Base-by-base conservation (phyloP, 495 filamentous ascomycete genomes). In the Thozetella sp. region DNA sequence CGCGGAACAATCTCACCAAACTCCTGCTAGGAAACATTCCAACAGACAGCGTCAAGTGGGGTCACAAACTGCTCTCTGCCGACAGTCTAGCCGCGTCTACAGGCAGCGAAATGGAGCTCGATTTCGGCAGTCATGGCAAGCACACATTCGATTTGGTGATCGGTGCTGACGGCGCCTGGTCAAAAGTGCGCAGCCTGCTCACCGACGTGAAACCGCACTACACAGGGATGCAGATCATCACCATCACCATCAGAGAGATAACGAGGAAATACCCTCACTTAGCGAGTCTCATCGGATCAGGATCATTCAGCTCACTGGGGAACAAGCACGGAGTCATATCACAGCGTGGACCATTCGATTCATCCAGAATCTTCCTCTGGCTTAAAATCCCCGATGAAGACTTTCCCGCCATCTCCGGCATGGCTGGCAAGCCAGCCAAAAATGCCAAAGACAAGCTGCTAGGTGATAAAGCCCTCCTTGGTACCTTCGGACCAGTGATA, bases 91-190 rank as follows among this genome's bases (percentile, higher is more conserved):
- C 57, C 55, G n/a, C 43, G 22, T 3, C 55, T 2, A 57, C 57
- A 53, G 58, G 63, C 12, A 63, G 61, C 37, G 63, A 66, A 46
- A 72, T 67, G 43, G 57, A 52, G 40, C 63, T 81, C 43, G 65
- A 76, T 50, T 74, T 81, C 48, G 67, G 71, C 1, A 19, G 48
- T 17, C 58, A 63, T n/a, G 63, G 62, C 24, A 71, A 60, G 2
- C 57, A 61, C 3, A 63, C 61, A 1, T 82, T 80, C 59, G 83
- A 88, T 63, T 67, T 88, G 0, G 73, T 90, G 0, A 74, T 89
- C 30, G 86, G 87, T 13, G 85, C 86, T 2, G 87, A 89, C 58
- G 87, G 87, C 10, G 84, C 85, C 15, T 88, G 86, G 82, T 82
- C 78, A 10, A 76, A 75, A 52, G 77, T 85, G 2, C 77, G 86